A percentile compares a stretch with the other conserved stretches of the same genome.
These are phyloP conservation scores for Lactifluus rugatus DNA, from an alignment of 768 basidiomycete species.

Conservation along the genomic window DNA sequence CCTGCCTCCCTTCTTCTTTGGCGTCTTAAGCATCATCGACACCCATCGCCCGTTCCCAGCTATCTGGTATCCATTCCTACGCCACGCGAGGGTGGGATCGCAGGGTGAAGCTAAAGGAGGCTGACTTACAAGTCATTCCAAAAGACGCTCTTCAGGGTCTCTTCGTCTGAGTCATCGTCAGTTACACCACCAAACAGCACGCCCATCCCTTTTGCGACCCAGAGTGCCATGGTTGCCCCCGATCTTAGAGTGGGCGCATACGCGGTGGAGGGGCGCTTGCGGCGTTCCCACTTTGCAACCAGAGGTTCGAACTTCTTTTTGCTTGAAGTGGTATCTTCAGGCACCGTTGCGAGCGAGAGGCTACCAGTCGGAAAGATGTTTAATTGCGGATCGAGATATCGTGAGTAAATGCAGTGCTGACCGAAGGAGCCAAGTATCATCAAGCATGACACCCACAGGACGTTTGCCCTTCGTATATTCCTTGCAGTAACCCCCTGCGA, in stretches of 20 bases:
- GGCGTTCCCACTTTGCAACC: conserved; percentile 74
- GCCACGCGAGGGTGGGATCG: background rate
- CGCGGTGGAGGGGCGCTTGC: conserved; percentile 60
- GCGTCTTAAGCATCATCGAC: conserved; percentile 56
- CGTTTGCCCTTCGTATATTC: conserved; percentile 81
- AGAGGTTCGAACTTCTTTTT: conserved; percentile 37
- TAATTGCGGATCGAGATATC: background rate
- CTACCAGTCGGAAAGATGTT: background rate
- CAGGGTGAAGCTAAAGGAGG: background rate
- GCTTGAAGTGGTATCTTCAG: conserved; percentile 24
- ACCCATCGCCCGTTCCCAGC: conserved; percentile 70
- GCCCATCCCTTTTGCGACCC: conserved; percentile 58
- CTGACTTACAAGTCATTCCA: conserved; percentile 71
- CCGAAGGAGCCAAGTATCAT: conserved; percentile 85
- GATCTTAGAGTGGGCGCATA: conserved; percentile 64
- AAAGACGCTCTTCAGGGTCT: conserved; percentile 74
- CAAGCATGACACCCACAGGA: conserved; percentile 76
- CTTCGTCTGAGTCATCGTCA: conserved; percentile 80
- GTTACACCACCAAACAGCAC: conserved; percentile 83
- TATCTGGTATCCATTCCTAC: conserved; percentile 70
- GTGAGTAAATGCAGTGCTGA: conserved; percentile 26
- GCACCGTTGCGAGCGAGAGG: background rate
- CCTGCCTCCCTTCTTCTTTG: conserved; percentile 43
- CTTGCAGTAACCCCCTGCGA: conserved; percentile 79
- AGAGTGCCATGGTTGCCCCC: conserved; percentile 82